These are phyloP conservation scores for Rhizopogon vinicolor DNA, from an alignment of 768 basidiomycete genomes.

Conservation along the genomic window DNA sequence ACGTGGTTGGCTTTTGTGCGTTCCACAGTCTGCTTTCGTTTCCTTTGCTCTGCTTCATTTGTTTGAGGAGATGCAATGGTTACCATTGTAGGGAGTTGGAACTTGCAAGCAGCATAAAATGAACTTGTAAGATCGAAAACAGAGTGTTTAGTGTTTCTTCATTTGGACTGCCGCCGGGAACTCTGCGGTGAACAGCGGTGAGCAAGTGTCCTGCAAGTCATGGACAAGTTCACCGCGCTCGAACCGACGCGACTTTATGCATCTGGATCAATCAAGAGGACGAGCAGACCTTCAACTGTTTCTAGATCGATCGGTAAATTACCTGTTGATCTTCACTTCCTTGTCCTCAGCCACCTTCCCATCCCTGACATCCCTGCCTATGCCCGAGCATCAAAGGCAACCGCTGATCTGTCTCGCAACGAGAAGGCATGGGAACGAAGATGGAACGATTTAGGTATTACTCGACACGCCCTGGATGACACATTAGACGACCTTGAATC, in stretches of 20 bases:
- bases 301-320: constrained; percentile 64
- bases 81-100: constrained; percentile 13
- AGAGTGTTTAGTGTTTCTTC: not conserved
- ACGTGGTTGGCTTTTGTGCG: constrained; percentile 57
- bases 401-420: constrained; percentile 58
- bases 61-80: constrained; percentile 17
- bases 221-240: constrained; percentile 87
- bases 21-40: constrained; percentile 48
- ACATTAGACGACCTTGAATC: constrained; percentile 61
- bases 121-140: not conserved
- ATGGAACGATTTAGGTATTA: constrained; percentile 59
- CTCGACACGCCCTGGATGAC: constrained; percentile 35
- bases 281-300: constrained; percentile 16
- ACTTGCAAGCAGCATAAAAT: not conserved
- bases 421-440: constrained; percentile 77
- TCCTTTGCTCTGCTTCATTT: constrained; percentile 29
- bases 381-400: constrained; percentile 59
- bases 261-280: constrained; percentile 3
- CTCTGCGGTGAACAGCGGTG: not conserved
- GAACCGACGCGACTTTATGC: constrained; percentile 65
- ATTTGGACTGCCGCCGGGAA: constrained; percentile 1
- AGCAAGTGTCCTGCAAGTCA: constrained; percentile 18
- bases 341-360: constrained; percentile 69
- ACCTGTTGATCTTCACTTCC: constrained; percentile 71
- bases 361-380: constrained; percentile 80